Base-by-base conservation (phyloP, 2,329 filamentous ascomycete species). In the Scortechinia acanthostroma region DNA sequence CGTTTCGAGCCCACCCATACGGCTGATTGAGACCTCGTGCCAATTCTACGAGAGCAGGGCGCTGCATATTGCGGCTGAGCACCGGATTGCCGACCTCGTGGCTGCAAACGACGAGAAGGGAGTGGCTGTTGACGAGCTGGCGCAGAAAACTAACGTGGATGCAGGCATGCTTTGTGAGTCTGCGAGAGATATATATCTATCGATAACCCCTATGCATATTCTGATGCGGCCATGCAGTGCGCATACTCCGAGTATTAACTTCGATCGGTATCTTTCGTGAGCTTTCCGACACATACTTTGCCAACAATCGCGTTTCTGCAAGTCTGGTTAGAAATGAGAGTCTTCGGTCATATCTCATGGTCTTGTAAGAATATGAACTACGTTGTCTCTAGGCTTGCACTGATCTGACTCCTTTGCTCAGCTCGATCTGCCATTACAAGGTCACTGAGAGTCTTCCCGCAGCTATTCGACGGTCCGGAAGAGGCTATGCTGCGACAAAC, bases 231-330 rank as follows among this genome's bases (percentile, higher is more conserved):
- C n/a, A n/a, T n/a, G n/a, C n/a, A n/a, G n/a, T n/a, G n/a, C n/a
- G n/a, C n/a, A 52, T 54, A 33, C 43, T 54, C 30, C 50, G 52
- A 16, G 40, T 22, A 13, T 28, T 54, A 4, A 43, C 48, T 1
- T 48, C 51, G 3, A 47, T 53, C 17, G 51, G 53, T 43, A 46
- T 54, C 21, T 54, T 53, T 40, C 52, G 48, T 6, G 50, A 53
- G 42, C 47, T 52, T 13, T 44, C 45, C 14, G 46, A 44, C 22
- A 46, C 44, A 10, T 37, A 40, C 17, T 54, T 52, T 43, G 50
- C 52, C 6, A 54, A 54, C 37, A 54, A 54, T n/a, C 48, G 46
- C n/a, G 51, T 52, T 22, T 45, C 51, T 14, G 45, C 47, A 28
- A 50, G 50, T 20, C 23, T 53, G 14, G 50, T 45, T 22, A 19